A percentile compares a stretch with the other conserved stretches of the same genome.
phyloP scores from a whole-genome alignment of 75 land plant species.

The Chamaecyparis obtusa region DNA sequence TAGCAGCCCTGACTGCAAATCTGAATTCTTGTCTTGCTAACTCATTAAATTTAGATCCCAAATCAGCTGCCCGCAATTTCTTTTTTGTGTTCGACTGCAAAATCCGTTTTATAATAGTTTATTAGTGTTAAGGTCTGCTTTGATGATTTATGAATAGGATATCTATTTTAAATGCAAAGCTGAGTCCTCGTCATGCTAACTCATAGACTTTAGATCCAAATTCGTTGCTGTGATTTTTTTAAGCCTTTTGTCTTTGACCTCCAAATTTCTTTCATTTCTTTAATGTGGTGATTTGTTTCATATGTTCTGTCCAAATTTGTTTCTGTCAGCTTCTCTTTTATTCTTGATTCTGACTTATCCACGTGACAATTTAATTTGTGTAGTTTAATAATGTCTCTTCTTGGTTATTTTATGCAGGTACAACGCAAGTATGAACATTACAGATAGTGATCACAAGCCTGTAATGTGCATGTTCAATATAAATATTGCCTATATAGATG shows the following conservation, averaged over 20 bases:
- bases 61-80: too few species aligned
- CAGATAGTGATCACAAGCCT: conserved; percentile 98
- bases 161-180: neutral
- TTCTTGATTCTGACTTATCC: neutral
- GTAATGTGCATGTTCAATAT: conserved; percentile 77
- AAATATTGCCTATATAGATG: conserved; percentile 69
- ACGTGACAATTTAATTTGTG: neutral
- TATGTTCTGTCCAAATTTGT: neutral
- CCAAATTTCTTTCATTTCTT: neutral
- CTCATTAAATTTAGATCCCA: too few species aligned
- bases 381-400: neutral
- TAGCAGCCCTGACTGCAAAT: too few species aligned
- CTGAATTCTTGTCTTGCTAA: too few species aligned
- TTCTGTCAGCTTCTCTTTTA: neutral
- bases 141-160: neutral
- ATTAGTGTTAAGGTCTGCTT: neutral
- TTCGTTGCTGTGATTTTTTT: neutral
- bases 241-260: neutral
- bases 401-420: conserved; percentile 49
- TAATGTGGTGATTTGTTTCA: neutral
- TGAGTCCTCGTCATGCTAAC: neutral
- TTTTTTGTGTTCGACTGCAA: too few species aligned
- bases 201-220: neutral
- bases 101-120: too few species aligned
- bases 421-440: conserved; percentile 87